These are phyloP conservation scores for Dryas integrifolia DNA, from an alignment of 331 rosid species.

Conservation along the genomic window DNA sequence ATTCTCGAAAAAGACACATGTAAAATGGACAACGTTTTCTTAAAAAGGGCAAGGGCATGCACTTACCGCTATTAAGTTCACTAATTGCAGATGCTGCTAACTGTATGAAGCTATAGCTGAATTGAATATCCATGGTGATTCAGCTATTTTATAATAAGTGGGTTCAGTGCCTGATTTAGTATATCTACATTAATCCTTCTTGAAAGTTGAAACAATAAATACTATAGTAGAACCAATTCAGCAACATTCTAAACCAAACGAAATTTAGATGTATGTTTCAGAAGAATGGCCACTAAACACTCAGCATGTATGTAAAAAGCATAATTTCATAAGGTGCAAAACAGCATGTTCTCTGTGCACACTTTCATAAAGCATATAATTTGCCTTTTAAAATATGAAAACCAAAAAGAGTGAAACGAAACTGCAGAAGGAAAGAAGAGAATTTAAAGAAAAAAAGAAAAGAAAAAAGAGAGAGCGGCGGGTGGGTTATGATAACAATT, in stretches of 20 bases:
- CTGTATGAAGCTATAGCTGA: not conserved
- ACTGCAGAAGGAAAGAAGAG: not conserved
- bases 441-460: not conserved
- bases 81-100: too few species aligned
- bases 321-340: not conserved
- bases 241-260: not conserved
- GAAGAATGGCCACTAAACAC: not conserved
- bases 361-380: slow-evolving; percentile 1
- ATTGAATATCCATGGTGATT: not conserved
- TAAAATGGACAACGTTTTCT: not conserved
- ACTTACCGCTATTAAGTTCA: not conserved
- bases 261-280: not conserved
- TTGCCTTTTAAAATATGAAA: slow-evolving; percentile 1
- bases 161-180: not conserved
- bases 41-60: not conserved
- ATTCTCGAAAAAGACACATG: too few species aligned
- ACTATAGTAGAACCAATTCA: not conserved
- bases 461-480: too few species aligned
- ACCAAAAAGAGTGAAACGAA: not conserved
- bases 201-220: not conserved
- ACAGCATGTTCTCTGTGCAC: not conserved
- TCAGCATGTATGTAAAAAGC: not conserved
- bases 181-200: not conserved
- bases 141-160: not conserved
- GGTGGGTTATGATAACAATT: too few species aligned